These are phyloP conservation scores for Brassica balearica DNA, from an alignment of 441 rosid genomes.

Conservation along the genomic window DNA sequence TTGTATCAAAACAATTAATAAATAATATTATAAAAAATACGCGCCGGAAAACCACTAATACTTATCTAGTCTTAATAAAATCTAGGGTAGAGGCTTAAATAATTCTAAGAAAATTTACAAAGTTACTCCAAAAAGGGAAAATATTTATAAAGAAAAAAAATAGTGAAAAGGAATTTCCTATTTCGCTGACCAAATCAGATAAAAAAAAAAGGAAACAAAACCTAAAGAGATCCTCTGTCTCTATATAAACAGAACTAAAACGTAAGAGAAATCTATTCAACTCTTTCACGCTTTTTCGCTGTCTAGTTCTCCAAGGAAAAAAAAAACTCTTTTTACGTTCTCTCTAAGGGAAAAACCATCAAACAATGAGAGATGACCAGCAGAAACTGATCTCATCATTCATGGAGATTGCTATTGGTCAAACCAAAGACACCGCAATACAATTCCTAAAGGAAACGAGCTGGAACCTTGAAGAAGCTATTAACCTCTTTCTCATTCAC, in stretches of 20 bases:
- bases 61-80: background rate
- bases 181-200: background rate
- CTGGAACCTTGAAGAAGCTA: conserved; percentile 32
- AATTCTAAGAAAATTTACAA: background rate
- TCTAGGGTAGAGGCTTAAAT: background rate
- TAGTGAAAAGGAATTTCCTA: background rate
- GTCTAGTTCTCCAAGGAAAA: background rate
- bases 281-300: conserved; percentile 41
- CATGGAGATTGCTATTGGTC: conserved; percentile 81
- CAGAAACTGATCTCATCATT: conserved; percentile 73
- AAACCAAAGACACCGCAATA: conserved; percentile 65
- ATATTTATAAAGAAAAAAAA: background rate
- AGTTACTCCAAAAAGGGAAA: background rate
- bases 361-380: conserved; percentile 40
- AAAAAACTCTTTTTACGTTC: background rate
- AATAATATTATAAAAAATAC: too few relatives aligned
- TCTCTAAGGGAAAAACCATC: background rate
- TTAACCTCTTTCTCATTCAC: conserved; percentile 24
- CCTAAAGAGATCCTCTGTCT: background rate
- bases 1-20: too few relatives aligned
- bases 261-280: conserved; percentile 28
- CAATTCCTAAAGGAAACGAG: conserved; percentile 63
- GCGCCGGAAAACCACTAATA: too few relatives aligned
- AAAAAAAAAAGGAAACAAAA: background rate
- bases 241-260: background rate